Evolutionary conservation across 169 alveolate genomes (phyloP).

Genomic region (Cryptosporidium canis): DNA sequence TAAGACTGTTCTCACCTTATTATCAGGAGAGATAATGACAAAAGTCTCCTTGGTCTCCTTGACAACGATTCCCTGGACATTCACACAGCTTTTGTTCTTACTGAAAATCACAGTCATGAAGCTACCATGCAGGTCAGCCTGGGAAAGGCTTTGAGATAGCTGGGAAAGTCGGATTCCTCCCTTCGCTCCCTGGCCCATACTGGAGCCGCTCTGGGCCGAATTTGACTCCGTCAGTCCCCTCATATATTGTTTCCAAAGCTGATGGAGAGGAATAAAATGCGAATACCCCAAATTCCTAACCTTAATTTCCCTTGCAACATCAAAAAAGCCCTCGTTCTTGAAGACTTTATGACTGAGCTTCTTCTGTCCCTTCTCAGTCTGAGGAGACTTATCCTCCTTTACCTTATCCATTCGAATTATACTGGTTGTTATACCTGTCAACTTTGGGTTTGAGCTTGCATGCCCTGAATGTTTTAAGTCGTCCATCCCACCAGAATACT

Average conservation of each 20-base stretch:
- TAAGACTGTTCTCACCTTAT: conserved; percentile 27
- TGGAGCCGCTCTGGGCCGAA: background rate
- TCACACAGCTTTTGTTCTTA: conserved; percentile 29
- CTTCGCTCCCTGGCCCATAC: background rate
- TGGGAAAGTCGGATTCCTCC: conserved; percentile 19
- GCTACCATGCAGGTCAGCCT: conserved; percentile 51
- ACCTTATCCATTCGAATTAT: conserved; percentile 55
- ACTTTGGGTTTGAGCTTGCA: conserved; percentile 18
- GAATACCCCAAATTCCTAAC: conserved; percentile 8
- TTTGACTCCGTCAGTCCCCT: background rate
- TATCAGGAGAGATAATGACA: conserved; percentile 44
- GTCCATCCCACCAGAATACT: background rate
- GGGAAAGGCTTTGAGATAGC: conserved; percentile 31
- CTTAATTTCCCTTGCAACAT: conserved; percentile 16
- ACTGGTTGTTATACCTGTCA: conserved; percentile 53
- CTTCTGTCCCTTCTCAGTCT: background rate
- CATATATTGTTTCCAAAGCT: conserved; percentile 63
- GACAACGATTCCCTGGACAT: conserved; percentile 44
- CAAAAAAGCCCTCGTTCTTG: conserved; percentile 45
- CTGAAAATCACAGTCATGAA: conserved; percentile 30
- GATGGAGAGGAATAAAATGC: conserved; percentile 45
- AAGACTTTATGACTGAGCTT: background rate
- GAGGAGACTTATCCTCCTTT: background rate
- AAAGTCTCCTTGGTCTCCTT: conserved; percentile 69
- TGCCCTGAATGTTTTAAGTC: background rate